Evolutionary conservation across 306 rosid species (phyloP).

Genomic region (Vigna reflexopilosa): DNA sequence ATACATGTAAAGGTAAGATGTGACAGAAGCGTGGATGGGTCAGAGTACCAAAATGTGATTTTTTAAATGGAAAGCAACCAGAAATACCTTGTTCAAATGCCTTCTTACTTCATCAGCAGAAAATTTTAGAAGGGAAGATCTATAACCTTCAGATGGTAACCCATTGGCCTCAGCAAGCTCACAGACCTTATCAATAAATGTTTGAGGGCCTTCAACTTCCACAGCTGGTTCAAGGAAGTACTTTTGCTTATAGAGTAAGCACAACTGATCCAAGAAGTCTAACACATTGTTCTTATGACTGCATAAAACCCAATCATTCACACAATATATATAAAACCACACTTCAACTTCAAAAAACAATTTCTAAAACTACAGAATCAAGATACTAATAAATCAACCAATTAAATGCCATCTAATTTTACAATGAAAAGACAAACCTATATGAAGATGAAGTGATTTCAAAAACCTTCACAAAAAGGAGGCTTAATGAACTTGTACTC

Average conservation of each 20-base stretch:
- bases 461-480: conserved; percentile 74
- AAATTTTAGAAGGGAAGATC: conserved; percentile 59
- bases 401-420: conserved; percentile 21
- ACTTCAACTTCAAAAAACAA: conserved; percentile 10
- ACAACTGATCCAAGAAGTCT: conserved; percentile 74
- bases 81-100: conserved; percentile 68
- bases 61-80: conserved; percentile 33
- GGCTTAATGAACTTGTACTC: conserved; percentile 57
- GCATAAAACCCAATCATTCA: conserved; percentile 53
- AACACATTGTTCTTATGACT: conserved; percentile 81
- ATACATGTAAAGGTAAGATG: conserved; percentile 2
- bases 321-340: conserved; percentile 29
- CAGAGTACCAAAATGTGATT: conserved; percentile 27
- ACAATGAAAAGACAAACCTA: conserved; percentile 64
- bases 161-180: conserved; percentile 86
- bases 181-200: conserved; percentile 66
- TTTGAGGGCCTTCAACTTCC: conserved; percentile 57
- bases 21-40: not conserved
- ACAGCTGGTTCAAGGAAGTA: conserved; percentile 55
- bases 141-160: conserved; percentile 69
- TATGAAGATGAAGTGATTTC: conserved; percentile 71
- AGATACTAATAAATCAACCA: conserved; percentile 38
- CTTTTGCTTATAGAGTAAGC: conserved; percentile 72
- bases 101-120: conserved; percentile 66
- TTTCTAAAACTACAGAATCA: conserved; percentile 38